These are phyloP conservation scores for Exsudoporus frostii DNA, from an alignment of 768 basidiomycete species.

Conservation along the genomic window DNA sequence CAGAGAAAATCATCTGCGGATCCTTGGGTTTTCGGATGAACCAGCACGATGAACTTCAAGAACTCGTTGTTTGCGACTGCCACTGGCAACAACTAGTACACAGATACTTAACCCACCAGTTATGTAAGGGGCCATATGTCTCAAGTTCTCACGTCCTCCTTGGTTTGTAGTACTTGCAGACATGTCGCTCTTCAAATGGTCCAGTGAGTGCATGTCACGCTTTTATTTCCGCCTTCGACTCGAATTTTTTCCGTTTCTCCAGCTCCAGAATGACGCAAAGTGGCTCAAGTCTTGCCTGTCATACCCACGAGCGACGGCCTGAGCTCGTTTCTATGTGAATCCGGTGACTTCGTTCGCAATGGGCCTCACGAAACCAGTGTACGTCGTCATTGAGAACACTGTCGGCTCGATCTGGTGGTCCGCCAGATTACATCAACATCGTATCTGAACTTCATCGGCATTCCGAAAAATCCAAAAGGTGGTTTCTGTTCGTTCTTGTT, in stretches of 20 bases:
- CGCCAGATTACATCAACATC: conserved; percentile 3
- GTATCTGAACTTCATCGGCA: conserved; percentile 11
- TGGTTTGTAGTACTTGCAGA: too few relatives aligned
- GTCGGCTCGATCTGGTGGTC: conserved; percentile 43
- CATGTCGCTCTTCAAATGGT: not conserved
- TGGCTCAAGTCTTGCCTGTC: conserved; percentile 12
- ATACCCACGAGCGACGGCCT: conserved; percentile 33
- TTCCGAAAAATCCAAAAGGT: too few relatives aligned
- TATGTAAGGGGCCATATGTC: too few relatives aligned
- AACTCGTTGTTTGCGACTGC: too few relatives aligned
- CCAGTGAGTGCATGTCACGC: not conserved
- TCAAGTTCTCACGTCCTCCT: too few relatives aligned
- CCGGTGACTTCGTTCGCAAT: conserved; percentile 40
- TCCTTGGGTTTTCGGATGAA: too few relatives aligned
- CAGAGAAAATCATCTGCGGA: too few relatives aligned
- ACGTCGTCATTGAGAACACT: conserved; percentile 51
- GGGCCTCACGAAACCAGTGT: conserved; percentile 40
- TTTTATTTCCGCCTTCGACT: not conserved
- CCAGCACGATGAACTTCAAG: too few relatives aligned
- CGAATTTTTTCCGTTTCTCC: not conserved
- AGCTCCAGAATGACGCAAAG: conserved; percentile 28
- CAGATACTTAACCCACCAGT: too few relatives aligned
- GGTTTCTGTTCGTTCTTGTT: too few relatives aligned
- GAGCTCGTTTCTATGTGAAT: conserved; percentile 41
- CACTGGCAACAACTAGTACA: too few relatives aligned